Evolutionary conservation across 768 basidiomycete genomes (phyloP).

Genomic region (Phaeolepiota aurea): DNA sequence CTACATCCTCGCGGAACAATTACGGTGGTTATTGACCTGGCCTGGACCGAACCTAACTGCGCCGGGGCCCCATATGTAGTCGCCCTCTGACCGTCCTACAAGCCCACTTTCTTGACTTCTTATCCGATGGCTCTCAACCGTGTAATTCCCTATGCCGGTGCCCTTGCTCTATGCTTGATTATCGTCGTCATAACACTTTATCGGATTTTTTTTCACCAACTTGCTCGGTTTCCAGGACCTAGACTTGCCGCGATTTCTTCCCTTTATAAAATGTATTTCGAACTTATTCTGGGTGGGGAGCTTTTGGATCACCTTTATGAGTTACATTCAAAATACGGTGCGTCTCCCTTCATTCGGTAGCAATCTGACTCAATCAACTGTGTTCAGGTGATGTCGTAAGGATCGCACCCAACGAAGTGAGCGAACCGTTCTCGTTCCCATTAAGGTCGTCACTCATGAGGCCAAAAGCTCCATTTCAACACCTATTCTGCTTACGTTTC

Average conservation of each 20-base stretch:
- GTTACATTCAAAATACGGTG: neutral
- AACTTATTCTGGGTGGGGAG: neutral
- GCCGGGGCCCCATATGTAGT: neutral
- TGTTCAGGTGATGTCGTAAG: constrained; percentile 19
- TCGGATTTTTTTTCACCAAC: constrained; percentile 1
- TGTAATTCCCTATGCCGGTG: neutral
- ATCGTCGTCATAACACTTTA: neutral
- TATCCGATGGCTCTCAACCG: neutral
- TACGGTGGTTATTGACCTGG: neutral
- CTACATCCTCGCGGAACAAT: neutral
- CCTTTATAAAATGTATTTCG: neutral
- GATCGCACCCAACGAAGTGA: constrained; percentile 30
- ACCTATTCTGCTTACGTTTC: constrained; percentile 22
- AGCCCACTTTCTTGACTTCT: neutral
- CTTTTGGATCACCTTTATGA: neutral
- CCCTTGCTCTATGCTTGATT: neutral
- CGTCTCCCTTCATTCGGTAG: too few relatives aligned
- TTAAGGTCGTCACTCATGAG: neutral
- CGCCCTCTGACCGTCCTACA: too few relatives aligned
- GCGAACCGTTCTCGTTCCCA: too few relatives aligned
- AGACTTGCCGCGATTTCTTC: neutral
- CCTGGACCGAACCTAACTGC: neutral
- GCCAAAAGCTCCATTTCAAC: constrained; percentile 33
- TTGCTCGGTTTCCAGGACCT: neutral
- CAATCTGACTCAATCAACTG: too few relatives aligned